Conservation (phyloP, 345 rosid species). For the Pistacia vera region DNA sequence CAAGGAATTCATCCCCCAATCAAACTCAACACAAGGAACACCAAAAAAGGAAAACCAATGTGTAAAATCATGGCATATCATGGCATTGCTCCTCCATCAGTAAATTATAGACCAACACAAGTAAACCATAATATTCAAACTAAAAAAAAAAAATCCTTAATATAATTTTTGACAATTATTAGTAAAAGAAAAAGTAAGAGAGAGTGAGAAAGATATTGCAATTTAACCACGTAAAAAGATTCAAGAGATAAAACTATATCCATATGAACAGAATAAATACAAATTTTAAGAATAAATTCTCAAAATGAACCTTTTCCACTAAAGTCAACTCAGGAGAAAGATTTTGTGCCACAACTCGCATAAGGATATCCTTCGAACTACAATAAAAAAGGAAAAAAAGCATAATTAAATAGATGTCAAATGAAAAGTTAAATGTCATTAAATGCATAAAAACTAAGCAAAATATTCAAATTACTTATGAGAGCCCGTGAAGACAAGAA, state of each 20-base stretch:
- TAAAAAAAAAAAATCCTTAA: background rate
- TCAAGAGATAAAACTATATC: constrained; percentile 4
- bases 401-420: constrained; percentile 12
- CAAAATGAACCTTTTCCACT: constrained; percentile 72
- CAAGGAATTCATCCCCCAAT: background rate
- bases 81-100: background rate
- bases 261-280: background rate
- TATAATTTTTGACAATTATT: background rate
- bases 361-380: constrained; percentile 95
- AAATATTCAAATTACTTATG: constrained; percentile 6
- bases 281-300: constrained; percentile 1
- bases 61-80: background rate
- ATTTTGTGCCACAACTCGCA: constrained; percentile 97
- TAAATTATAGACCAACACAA: background rate
- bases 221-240: background rate
- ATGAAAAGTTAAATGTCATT: constrained; percentile 3
- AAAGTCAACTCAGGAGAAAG: constrained; percentile 84
- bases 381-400: constrained; percentile 21
- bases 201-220: background rate
- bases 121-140: background rate
- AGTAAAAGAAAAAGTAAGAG: no score
- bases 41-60: background rate
- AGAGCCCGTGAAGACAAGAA: constrained; percentile 24
- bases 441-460: constrained; percentile 4
- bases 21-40: background rate